Percentiles rank a stretch among this genome's conserved stretches.
phyloP scores from a whole-genome alignment of 2,329 filamentous ascomycete species.

The Aspergillus ibericus region DNA sequence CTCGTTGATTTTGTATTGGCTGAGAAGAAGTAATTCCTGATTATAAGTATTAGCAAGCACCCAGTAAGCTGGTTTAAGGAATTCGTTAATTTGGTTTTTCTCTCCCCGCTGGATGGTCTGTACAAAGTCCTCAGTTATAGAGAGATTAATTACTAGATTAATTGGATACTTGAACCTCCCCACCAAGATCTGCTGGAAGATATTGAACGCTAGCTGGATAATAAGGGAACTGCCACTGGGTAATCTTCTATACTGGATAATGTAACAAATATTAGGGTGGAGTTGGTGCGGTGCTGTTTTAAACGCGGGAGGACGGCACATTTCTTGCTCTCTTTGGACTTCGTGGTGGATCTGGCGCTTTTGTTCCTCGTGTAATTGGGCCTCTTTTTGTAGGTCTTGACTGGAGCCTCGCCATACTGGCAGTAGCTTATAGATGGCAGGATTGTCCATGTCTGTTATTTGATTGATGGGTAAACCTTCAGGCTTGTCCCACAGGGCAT shows the following conservation, averaged over 20 bases:
- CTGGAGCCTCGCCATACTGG: background rate
- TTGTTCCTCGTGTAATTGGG: constrained; percentile 64
- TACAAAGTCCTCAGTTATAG: constrained; percentile 9
- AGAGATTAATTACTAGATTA: constrained; percentile 2
- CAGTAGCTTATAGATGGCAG: constrained; percentile 3
- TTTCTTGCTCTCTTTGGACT: constrained; percentile 59
- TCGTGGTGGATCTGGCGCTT: constrained; percentile 63
- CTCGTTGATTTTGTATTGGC: constrained; percentile 59
- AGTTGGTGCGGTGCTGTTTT: constrained; percentile 24
- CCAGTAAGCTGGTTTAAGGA: constrained; percentile 58
- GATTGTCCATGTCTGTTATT: background rate
- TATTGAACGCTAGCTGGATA: constrained; percentile 7
- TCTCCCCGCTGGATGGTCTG: background rate
- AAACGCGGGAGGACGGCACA: constrained; percentile 52
- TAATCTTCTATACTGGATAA: constrained; percentile 8
- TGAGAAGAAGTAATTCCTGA: constrained; percentile 54
- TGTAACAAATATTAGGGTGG: constrained; percentile 11
- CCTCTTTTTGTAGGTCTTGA: constrained; percentile 47
- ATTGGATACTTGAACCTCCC: constrained; percentile 1
- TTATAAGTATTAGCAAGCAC: constrained; percentile 41
- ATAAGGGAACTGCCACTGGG: background rate
- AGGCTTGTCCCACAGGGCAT: constrained; percentile 7
- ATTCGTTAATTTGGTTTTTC: constrained; percentile 51
- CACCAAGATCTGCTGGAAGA: constrained; percentile 10
- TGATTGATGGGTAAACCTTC: background rate